Evolutionary conservation across 106 monocot genomes (phyloP), one percentile per base, ranked within the genome.

Genomic region (Phalaenopsis aphrodite): DNA sequence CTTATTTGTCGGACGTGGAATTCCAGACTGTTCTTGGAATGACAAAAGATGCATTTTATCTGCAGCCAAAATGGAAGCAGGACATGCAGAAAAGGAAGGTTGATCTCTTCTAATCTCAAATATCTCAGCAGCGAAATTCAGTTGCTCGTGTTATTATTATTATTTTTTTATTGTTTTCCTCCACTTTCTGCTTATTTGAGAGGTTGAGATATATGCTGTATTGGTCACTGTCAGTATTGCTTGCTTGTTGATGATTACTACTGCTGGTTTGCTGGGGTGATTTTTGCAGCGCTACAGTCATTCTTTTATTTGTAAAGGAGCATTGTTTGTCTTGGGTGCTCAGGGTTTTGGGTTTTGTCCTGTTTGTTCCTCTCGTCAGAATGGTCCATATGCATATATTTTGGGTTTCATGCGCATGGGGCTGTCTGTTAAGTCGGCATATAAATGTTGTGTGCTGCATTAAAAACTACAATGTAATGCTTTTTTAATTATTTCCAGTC

Each of bases 1-100:
- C 87, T 48, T 94, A 97, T 77, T 81, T 97, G 48, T 87, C 90
- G 4, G 94, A 97, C 68, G 82, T 75, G 4, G 97, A 97, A 66
- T 97, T 97, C 80, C 80, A 87, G 82, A 83, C 85, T 15, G 84
- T 97, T 71, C 58, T 97, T 67, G 90, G 94, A 39, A 85, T 94
- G 77, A 77, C 88, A 43, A 97, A 97, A 78, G 89, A 92, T 21
- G 81, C 86, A 81, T 97, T 97, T 73, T 90, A 97, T 78, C 68
- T 37, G 24, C 88, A 92, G 76, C 97, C 97, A 19, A 92, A 90
- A 75, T 97, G 97, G 94, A 97, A 97, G 80, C 97, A 90, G 81
- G 94, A 97, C 67, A 86, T 92, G 84, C 92, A 89, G 85, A 97
- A 97, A 83, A 89, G 84, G 80, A 94, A 97, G 79, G 75, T 87